Evolutionary conservation across 345 rosid genomes (phyloP).

Genomic region (Toxicodendron radicans): DNA sequence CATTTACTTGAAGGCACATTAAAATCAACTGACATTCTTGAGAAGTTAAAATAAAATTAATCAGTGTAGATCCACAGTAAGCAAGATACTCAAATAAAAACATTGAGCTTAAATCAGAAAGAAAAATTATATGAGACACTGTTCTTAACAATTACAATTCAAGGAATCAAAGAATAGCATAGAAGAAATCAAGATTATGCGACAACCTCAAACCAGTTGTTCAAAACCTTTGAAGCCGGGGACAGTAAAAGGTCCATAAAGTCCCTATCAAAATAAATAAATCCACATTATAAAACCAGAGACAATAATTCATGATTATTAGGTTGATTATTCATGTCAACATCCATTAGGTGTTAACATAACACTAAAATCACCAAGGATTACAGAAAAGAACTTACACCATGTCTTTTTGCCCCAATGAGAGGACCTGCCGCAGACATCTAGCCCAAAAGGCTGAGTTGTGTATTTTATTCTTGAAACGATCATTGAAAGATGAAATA

Average conservation of each 20-base stretch:
- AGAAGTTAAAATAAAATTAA: background rate
- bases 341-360: background rate
- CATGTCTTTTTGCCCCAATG: constrained; percentile 77
- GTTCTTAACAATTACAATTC: background rate
- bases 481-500: constrained; percentile 46
- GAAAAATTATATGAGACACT: background rate
- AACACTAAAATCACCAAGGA: background rate
- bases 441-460: constrained; percentile 76
- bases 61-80: background rate
- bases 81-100: background rate
- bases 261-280: constrained; percentile 49
- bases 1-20: background rate
- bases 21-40: background rate
- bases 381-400: constrained; percentile 41
- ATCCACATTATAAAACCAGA: background rate
- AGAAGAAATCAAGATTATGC: constrained; percentile 9
- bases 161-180: background rate
- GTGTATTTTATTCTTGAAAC: constrained; percentile 45
- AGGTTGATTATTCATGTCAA: background rate
- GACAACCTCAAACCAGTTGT: constrained; percentile 93
- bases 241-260: constrained; percentile 80
- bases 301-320: constrained; percentile 2
- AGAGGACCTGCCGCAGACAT: constrained; percentile 46
- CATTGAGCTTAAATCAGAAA: background rate
- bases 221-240: constrained; percentile 80